A percentile compares a stretch with the other conserved stretches of the same genome.
Conservation (phyloP, 805 yeast species). For the Crinitomyces ghanaensis region DNA sequence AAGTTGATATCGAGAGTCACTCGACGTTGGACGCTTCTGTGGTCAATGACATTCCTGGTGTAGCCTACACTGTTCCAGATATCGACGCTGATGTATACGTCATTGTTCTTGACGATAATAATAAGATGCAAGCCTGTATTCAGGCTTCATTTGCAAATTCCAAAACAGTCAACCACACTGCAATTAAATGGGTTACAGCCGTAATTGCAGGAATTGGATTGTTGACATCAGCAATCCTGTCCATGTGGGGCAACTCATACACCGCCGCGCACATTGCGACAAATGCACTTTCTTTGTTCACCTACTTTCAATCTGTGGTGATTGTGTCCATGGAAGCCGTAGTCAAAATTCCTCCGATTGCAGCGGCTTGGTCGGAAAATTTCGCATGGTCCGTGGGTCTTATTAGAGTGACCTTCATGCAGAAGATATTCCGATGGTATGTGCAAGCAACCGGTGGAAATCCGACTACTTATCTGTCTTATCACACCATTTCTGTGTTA, state of each 20-base stretch:
- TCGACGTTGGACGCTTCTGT: constrained; percentile 25
- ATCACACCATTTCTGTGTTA: constrained; percentile 60
- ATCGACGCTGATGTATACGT: constrained; percentile 86
- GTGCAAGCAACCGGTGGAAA: constrained; percentile 90
- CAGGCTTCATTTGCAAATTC: constrained; percentile 79
- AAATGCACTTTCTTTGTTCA: constrained; percentile 81
- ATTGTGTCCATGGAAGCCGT: constrained; percentile 95
- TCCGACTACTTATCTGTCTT: constrained; percentile 59
- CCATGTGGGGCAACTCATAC: constrained; percentile 77
- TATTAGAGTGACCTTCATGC: constrained; percentile 65
- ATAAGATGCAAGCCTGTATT: constrained; percentile 64
- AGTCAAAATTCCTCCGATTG: constrained; percentile 85
- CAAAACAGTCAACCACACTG: constrained; percentile 85
- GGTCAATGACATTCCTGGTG: constrained; percentile 51
- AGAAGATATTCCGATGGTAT: constrained; percentile 81
- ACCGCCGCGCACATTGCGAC: constrained; percentile 98
- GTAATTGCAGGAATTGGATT: constrained; percentile 83
- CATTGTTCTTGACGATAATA: constrained; percentile 37
- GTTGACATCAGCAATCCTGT: constrained; percentile 73
- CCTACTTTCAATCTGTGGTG: constrained; percentile 89
- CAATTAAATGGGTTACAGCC: constrained; percentile 94
- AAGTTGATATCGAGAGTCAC: constrained; percentile 55
- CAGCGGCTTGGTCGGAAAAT: constrained; percentile 96
- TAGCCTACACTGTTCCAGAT: constrained; percentile 88
- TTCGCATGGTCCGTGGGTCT: constrained; percentile 96